Evolutionary conservation across 805 yeast species (phyloP), one percentile per base, ranked within the genome.

Genomic region (Barnettozyma sp.): DNA sequence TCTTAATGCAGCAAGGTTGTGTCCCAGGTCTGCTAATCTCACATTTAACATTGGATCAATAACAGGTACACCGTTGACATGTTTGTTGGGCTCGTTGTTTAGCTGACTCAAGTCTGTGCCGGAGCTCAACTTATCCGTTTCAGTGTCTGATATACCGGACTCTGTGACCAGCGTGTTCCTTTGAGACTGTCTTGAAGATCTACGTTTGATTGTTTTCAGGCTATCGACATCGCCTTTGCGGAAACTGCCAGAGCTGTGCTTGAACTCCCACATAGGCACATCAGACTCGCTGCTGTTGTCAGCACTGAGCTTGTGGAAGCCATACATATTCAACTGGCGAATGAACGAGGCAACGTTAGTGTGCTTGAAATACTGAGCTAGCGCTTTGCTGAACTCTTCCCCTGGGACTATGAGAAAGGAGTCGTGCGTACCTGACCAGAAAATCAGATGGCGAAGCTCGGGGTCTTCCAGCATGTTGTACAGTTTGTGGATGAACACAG

Each of bases 401-500:
- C 82, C 80, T 1, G 96, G 96, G 5, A 73, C 61, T n/a, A 90
- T 75, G 38, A 76, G 71, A 49, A 92, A 92, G 5, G 88, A 74
- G 33, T 78, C 83, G 41, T 73, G 73, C 9, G 76, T 51, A 9
- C 73, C 66, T 1, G 85, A 60, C 97, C 97, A 90, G 78, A 90
- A 79, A 17, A 90, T 90, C 25, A 90, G 67, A 52, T 82, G 92
- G 38, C 72, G 63, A 22, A 90, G 63, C 20, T 71, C 59, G 3
- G 65, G 64, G 54, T 90, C 96, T 49, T 88, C 94, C 33, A 90
- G 70, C 94, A 90, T 90, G 44, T 81, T 77, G 65, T 84, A 88
- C 18, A 90, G 71, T 55, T 90, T 90, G 60, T 88, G 95, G 41
- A 88, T 83, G 62, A 90, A 90, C 5, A 77, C 75, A 1, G 78